Percentiles rank a stretch among this genome's conserved stretches.
Evolutionary conservation across 2,329 filamentous ascomycete genomes (phyloP).

Genomic region (Exserohilum turcica): DNA sequence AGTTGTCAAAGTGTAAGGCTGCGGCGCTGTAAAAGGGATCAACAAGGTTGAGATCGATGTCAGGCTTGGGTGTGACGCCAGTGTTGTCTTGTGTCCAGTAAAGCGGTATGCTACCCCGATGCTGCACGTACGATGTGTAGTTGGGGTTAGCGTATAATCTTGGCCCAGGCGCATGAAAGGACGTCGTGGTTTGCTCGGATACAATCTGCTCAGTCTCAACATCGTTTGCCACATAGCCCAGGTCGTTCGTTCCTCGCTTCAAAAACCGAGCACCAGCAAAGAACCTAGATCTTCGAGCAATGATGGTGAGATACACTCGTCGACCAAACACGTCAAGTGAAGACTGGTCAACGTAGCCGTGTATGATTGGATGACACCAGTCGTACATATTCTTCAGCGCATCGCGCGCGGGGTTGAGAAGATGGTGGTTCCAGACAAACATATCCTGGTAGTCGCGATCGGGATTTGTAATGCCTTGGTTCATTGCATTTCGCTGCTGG

Average conservation of each 20-base stretch:
- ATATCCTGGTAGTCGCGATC: conserved; percentile 81
- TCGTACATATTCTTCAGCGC: conserved; percentile 82
- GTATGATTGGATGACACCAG: conserved; percentile 94
- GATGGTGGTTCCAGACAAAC: conserved; percentile 97
- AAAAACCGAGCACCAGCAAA: conserved; percentile 94
- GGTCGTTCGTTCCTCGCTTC: conserved; percentile 91
- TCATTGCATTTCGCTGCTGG: conserved; percentile 73
- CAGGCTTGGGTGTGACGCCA: conserved; percentile 92
- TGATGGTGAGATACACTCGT: conserved; percentile 88
- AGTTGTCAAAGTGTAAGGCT: conserved; percentile 90
- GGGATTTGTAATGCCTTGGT: conserved; percentile 65
- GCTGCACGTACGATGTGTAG: conserved; percentile 95
- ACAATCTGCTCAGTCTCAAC: conserved; percentile 99
- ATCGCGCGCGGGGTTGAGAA: conserved; percentile 74
- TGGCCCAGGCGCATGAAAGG: conserved; percentile 89
- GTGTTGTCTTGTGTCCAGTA: conserved; percentile 98
- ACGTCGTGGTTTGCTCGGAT: conserved; percentile 90
- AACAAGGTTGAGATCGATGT: conserved; percentile 92
- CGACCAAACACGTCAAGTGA: conserved; percentile 77
- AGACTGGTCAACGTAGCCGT: conserved; percentile 94
- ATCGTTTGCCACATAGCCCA: conserved; percentile 96
- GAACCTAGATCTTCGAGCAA: conserved; percentile 86
- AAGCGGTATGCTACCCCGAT: conserved; percentile 92
- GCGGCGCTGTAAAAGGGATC: conserved; percentile 96
- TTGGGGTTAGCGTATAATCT: conserved; percentile 84